phyloP scores from a whole-genome alignment of 2,329 filamentous ascomycete genomes.

The Alternaria viburni region DNA sequence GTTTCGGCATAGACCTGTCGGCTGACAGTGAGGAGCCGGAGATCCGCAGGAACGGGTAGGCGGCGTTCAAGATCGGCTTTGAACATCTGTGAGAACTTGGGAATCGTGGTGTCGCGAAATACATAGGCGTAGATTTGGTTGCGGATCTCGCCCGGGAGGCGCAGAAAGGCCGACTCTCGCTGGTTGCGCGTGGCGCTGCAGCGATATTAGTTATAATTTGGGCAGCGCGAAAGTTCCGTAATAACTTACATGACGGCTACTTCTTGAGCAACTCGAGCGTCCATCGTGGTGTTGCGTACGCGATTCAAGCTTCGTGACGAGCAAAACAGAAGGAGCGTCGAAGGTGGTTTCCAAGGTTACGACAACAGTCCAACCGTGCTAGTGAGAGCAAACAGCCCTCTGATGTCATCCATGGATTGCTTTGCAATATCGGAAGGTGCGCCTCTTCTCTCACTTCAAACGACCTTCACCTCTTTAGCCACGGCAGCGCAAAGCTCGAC shows the following conservation, averaged over 20 bases:
- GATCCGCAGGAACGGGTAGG: background rate
- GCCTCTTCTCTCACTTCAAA: conserved; percentile 1
- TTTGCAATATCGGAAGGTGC: background rate
- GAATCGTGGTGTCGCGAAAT: background rate
- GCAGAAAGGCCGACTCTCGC: background rate
- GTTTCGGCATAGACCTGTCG: background rate
- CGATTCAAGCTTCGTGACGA: background rate
- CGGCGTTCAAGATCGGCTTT: fast-evolving
- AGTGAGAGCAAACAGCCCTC: background rate
- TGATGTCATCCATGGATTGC: background rate
- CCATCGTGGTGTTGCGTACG: background rate
- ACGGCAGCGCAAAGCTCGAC: conserved; percentile 80
- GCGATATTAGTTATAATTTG: background rate
- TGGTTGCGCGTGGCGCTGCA: background rate
- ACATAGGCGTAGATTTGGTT: background rate
- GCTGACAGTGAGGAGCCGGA: background rate
- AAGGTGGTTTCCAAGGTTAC: background rate
- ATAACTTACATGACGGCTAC: background rate
- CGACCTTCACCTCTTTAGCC: conserved; percentile 59
- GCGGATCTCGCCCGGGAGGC: background rate
- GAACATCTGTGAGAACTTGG: background rate
- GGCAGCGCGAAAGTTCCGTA: background rate
- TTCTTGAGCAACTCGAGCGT: background rate
- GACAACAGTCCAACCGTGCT: background rate
- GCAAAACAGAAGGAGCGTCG: background rate